A percentile compares a stretch with the other conserved stretches of the same genome.
Evolutionary conservation across 345 rosid species (phyloP).

Genomic region (Acer campestre): DNA sequence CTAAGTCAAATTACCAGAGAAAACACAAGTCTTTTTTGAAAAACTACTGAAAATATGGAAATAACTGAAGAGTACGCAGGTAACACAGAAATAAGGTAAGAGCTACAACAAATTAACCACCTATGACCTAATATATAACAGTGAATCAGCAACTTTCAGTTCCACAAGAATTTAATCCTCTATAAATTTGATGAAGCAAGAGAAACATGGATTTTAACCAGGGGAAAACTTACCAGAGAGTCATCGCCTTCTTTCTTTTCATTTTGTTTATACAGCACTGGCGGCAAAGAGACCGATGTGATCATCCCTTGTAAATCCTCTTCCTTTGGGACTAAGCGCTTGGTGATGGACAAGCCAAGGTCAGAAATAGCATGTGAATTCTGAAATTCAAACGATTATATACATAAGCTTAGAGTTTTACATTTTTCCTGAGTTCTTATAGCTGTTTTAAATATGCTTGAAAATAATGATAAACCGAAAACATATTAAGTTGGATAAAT

Average conservation of each 20-base stretch:
- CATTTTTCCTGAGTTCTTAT: not conserved
- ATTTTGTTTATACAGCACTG: conserved; percentile 57
- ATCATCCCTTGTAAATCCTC: conserved; percentile 40
- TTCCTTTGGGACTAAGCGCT: conserved; percentile 56
- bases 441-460: conserved; percentile 10
- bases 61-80: not conserved
- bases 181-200: not conserved
- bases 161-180: not conserved
- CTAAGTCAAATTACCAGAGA: not conserved
- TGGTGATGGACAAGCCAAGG: conserved; percentile 74
- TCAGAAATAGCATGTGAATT: conserved; percentile 88
- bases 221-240: conserved; percentile 49
- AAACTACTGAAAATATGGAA: not conserved
- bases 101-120: not conserved
- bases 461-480: not conserved
- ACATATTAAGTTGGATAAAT: conserved; percentile 12
- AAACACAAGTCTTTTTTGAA: not conserved
- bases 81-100: not conserved
- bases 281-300: conserved; percentile 59
- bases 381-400: conserved; percentile 49
- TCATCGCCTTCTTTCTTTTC: conserved; percentile 62
- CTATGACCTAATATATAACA: conserved; percentile 1
- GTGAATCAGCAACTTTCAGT: conserved; percentile 8
- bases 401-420: conserved; percentile 15
- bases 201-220: not conserved